Base-by-base conservation (phyloP, 2,329 filamentous ascomycete species). In the Microascus cirrosus region DNA sequence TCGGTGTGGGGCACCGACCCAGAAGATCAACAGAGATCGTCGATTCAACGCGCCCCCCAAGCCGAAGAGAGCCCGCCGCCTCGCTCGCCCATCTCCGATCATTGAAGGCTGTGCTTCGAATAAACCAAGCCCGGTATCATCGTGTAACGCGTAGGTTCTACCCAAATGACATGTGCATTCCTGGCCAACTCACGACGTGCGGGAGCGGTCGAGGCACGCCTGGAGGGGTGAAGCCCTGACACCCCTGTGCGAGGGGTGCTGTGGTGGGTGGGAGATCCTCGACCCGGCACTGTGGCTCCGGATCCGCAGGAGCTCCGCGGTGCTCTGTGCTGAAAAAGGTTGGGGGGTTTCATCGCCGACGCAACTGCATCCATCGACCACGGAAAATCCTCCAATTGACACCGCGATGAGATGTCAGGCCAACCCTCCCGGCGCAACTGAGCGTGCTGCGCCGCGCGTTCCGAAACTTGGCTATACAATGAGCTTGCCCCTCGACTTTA, bases 221-320 rank as follows among this genome's bases (percentile, higher is more conserved):
- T 18, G n/a, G n/a, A 6, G 39, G 39, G 28, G 28, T 32, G 28
- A 32, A 8, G 39, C 11, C 39, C 39, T 18, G 2, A 45, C 39
- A 45, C 15, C n/a, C n/a, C n/a, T n/a, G n/a, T n/a, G n/a, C n/a
- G n/a, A n/a, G n/a, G n/a, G 39, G n/a, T 18, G 39, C 15, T 12
- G 11, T 50, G 51, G 25, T 20, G 24, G 24, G 48, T 24, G 48
- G 24, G 55, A 52, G 55, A 57, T 57, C 55, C 55, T 45, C 53
- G 55, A 57, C 55, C 55, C 55, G 48, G 50, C 25, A 57, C 55
- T 57, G 18, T 57, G 55, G 55, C 55, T 57, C 55, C n/a, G 55
- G 55, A 57, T 52, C 48, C 48, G 48, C 36, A 39, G 24, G 18
- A 45, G 28, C 39, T 57, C 42, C 45, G 39, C 48, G 11, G 42